These are phyloP conservation scores for Neonectria punicea DNA, from an alignment of 2,329 filamentous ascomycete genomes.

Conservation along the genomic window DNA sequence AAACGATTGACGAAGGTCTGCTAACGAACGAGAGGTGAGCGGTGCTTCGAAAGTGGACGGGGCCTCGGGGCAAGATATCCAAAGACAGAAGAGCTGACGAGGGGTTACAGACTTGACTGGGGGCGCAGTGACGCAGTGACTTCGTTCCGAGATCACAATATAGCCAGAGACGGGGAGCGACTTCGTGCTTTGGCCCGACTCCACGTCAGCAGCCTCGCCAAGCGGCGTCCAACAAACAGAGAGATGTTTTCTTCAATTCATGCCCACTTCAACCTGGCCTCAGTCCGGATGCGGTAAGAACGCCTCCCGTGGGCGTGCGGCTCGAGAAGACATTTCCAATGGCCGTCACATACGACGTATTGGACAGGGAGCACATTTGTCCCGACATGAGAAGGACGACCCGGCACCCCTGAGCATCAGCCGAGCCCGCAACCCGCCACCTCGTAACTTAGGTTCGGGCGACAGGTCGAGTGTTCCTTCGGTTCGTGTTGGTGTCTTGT, in stretches of 20 bases:
- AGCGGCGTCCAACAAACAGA: slow-evolving; percentile 28
- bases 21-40: slow-evolving; percentile 35
- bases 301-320: slow-evolving; percentile 20
- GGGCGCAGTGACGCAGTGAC: slow-evolving; percentile 18
- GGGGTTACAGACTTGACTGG: slow-evolving; percentile 12
- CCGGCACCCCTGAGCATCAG: slow-evolving; percentile 18
- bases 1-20: slow-evolving; percentile 37
- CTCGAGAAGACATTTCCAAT: slow-evolving; percentile 24
- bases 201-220: slow-evolving; percentile 29
- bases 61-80: slow-evolving; percentile 38
- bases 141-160: slow-evolving; percentile 26
- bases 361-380: slow-evolving; percentile 24
- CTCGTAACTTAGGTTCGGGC: slow-evolving; percentile 29
- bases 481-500: slow-evolving; percentile 28
- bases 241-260: slow-evolving; percentile 13
- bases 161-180: slow-evolving; percentile 23
- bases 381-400: slow-evolving; percentile 18
- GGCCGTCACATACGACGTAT: slow-evolving; percentile 29
- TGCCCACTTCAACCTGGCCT: slow-evolving; percentile 21
- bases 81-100: slow-evolving; percentile 18
- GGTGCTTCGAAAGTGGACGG: slow-evolving; percentile 20
- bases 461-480: slow-evolving; percentile 13
- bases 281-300: slow-evolving; percentile 22
- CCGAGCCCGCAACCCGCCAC: slow-evolving; percentile 37
- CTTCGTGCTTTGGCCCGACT: slow-evolving; percentile 19